Percentiles rank a stretch among this genome's conserved stretches.
These are phyloP conservation scores for Globisporangium sylvaticum DNA, from an alignment of 352 stramenopile species.

Conservation along the genomic window DNA sequence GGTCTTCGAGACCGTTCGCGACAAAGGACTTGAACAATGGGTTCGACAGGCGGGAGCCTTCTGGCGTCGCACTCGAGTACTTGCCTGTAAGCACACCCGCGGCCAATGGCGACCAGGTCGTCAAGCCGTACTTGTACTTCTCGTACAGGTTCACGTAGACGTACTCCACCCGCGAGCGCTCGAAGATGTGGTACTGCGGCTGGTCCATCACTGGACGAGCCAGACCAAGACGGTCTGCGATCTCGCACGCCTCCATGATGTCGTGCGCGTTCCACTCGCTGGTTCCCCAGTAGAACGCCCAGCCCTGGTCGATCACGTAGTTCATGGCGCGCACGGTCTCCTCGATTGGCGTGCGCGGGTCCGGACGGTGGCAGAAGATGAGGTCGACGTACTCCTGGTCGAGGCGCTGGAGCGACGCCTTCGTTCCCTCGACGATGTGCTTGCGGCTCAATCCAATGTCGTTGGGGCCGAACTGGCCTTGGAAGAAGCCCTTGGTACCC, in stretches of 20 bases:
- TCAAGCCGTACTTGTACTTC: conserved; percentile 56
- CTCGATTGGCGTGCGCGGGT: conserved; percentile 28
- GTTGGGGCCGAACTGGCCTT: conserved; percentile 27
- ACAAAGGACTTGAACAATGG: conserved; percentile 45
- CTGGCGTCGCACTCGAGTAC: conserved; percentile 76
- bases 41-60: conserved; percentile 56
- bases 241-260: conserved; percentile 46
- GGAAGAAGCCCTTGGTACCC: conserved; percentile 22
- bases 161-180: conserved; percentile 44
- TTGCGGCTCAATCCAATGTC: conserved; percentile 29
- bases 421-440: conserved; percentile 43
- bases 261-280: conserved; percentile 46
- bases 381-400: conserved; percentile 43
- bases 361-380: conserved; percentile 41
- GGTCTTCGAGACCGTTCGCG: conserved; percentile 44
- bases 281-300: conserved; percentile 58
- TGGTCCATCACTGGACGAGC: conserved; percentile 38
- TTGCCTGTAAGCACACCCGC: conserved; percentile 75
- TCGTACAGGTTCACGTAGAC: conserved; percentile 48
- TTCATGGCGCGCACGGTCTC: conserved; percentile 51
- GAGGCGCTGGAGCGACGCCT: conserved; percentile 36
- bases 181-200: conserved; percentile 55
- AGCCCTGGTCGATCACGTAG: conserved; percentile 29
- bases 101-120: conserved; percentile 66
- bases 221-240: conserved; percentile 30